These are phyloP conservation scores for Lichtheimia ornata DNA, from an alignment of 371 early-diverging fungal genomes.

Conservation along the genomic window DNA sequence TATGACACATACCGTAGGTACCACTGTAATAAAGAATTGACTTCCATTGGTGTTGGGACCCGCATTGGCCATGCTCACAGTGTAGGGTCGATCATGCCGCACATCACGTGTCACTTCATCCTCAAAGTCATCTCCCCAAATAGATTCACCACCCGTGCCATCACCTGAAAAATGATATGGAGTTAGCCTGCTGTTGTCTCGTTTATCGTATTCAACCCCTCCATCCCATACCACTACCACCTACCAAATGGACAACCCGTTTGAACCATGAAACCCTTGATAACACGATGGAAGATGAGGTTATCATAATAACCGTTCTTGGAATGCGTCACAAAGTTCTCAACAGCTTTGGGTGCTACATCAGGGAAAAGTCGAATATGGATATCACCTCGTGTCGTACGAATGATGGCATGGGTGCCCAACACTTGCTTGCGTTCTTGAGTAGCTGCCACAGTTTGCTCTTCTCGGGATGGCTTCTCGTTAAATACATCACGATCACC, in stretches of 20 bases:
- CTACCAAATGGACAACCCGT: conserved; percentile 80
- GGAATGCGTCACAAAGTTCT: conserved; percentile 85
- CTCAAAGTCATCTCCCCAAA: conserved; percentile 94
- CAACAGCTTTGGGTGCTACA: conserved; percentile 90
- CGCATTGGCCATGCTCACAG: conserved; percentile 97
- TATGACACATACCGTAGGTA: conserved; percentile 65
- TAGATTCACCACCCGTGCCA: conserved; percentile 96
- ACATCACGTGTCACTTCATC: conserved; percentile 89
- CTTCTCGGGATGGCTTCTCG: conserved; percentile 95
- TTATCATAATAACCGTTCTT: conserved; percentile 78
- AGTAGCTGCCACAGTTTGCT: conserved; percentile 84
- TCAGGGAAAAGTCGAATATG: conserved; percentile 83
- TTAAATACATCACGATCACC: conserved; percentile 93
- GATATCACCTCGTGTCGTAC: conserved; percentile 88
- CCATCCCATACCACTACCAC: not conserved
- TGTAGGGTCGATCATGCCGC: conserved; percentile 87
- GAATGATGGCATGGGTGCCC: conserved; percentile 79
- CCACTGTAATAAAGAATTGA: conserved; percentile 99
- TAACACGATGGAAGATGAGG: conserved; percentile 88
- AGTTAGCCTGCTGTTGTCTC: not conserved
- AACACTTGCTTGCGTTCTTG: conserved; percentile 63
- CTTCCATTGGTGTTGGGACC: conserved; percentile 93
- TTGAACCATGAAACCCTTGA: conserved; percentile 92
- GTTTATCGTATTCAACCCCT: too few species aligned
- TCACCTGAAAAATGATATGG: conserved; percentile 37